Base-by-base conservation (phyloP, 164 flowering plant genomes). In the Platanus orientalis region DNA sequence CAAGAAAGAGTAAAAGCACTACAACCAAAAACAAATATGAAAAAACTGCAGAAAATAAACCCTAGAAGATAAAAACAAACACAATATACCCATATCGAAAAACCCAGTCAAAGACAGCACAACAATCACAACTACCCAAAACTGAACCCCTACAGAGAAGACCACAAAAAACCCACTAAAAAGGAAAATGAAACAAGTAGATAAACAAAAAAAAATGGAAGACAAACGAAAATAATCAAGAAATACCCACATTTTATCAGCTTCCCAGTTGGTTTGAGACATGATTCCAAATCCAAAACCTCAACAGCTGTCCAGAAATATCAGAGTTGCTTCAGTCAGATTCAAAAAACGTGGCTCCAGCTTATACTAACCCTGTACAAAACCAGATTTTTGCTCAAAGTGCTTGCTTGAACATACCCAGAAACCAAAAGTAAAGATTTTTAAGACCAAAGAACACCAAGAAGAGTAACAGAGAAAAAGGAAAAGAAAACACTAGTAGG, bases 191-290 rank as follows among this genome's bases (percentile, higher is more conserved):
- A 10, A 44, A 25, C 47, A 21, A 26, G 20, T 39, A 44, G 26
- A 48, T 13, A 0, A 36, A 36, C 0, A 23, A 36, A 20, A 24
- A 58, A 12, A 1, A 66, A 19, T 6, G 19, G 39, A 39, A 7
- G 17, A 26, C 23, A 13, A 56, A 1, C 32, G 32, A 16, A 40
- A 23, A 27, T 16, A 45, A 45, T 16, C 39, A n/a, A n/a, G 30
- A 21, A 34, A 58, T 34, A 29, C 51, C 26, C 61, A 72, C 79
- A 75, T 75, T 65, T 75, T 75, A 69, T 75, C 79, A 4, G 79
- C 79, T 62, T 72, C 79, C 79, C 79, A 92, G 81, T 86, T 92
- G 71, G 92, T 86, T 70, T 92, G 96, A 75, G 98, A 80, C 96
- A 89, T 92, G 63, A 69, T 81, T 71, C 25, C 29, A 49, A 68